Conservation (phyloP, 768 basidiomycete genomes). For the Lepiota brunneoincarnata region DNA sequence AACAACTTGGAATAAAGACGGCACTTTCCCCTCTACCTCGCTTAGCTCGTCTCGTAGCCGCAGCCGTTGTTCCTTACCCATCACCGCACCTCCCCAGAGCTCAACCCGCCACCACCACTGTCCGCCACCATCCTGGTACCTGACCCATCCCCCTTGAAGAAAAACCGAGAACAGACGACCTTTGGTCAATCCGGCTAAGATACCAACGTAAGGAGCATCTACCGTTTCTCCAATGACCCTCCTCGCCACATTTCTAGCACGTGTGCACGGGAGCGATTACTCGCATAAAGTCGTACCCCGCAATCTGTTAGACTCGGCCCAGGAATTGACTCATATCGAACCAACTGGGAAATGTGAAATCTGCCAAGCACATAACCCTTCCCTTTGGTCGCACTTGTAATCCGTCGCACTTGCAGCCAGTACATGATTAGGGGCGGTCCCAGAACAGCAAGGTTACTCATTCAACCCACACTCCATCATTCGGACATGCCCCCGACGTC, state of each 20-base stretch:
- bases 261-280: conserved; percentile 20
- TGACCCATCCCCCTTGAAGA: too few species aligned
- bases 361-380: conserved; percentile 24
- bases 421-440: conserved; percentile 30
- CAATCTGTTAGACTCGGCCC: conserved; percentile 13
- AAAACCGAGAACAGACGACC: too few species aligned
- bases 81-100: too few species aligned
- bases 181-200: too few species aligned
- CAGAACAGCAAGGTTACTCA: conserved; percentile 45
- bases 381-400: conserved; percentile 54
- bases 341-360: conserved; percentile 24
- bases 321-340: conserved; percentile 23
- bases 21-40: too few species aligned
- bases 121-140: too few species aligned
- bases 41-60: too few species aligned
- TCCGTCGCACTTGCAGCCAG: conserved; percentile 29
- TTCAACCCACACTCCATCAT: conserved; percentile 29
- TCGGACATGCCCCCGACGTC: conserved; percentile 47
- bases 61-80: too few species aligned
- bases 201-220: too few species aligned
- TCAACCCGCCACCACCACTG: background rate
- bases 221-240: conserved; percentile 65
- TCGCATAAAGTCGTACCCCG: conserved; percentile 5
- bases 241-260: conserved; percentile 57
- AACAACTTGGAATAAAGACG: too few species aligned